These are phyloP conservation scores for Exophiala sideris DNA, from an alignment of 2,329 filamentous ascomycete species.

Conservation along the genomic window DNA sequence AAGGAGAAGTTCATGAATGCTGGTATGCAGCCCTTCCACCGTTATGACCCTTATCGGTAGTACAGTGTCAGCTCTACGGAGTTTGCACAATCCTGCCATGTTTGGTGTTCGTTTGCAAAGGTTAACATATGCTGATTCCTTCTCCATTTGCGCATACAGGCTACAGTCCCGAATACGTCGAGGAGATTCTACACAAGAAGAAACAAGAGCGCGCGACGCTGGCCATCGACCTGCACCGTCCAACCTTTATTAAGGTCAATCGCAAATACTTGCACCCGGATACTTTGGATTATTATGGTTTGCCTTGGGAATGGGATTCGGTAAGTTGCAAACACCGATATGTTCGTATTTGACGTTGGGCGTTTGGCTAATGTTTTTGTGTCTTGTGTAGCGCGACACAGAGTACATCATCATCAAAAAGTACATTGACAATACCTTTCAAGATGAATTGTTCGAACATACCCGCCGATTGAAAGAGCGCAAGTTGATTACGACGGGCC, in stretches of 20 bases:
- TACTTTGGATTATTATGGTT: slow-evolving; percentile 44
- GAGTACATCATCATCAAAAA: slow-evolving; percentile 71
- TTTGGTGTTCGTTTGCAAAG: neutral
- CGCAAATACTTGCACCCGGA: slow-evolving; percentile 45
- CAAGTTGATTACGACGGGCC: slow-evolving; percentile 27
- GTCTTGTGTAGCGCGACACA: slow-evolving; percentile 52
- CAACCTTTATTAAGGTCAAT: slow-evolving; percentile 48
- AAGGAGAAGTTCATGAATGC: slow-evolving; percentile 35
- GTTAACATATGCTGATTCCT: slow-evolving; percentile 10
- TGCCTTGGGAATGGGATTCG: slow-evolving; percentile 47
- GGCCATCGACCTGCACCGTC: slow-evolving; percentile 28
- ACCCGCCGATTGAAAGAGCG: slow-evolving; percentile 52
- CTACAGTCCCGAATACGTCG: slow-evolving; percentile 42
- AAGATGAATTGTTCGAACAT: slow-evolving; percentile 69
- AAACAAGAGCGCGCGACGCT: slow-evolving; percentile 31
- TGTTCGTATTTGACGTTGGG: neutral
- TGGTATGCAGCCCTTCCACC: slow-evolving; percentile 16
- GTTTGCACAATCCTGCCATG: neutral
- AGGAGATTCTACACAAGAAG: slow-evolving; percentile 40
- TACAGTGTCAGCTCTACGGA: neutral
- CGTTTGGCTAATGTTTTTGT: slow-evolving; percentile 23
- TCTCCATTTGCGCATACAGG: slow-evolving; percentile 26
- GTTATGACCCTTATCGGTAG: neutral
- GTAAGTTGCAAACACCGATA: slow-evolving; percentile 19
- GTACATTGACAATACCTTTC: slow-evolving; percentile 68